These are phyloP conservation scores for Cladosporium sp. DNA, from an alignment of 2,329 filamentous ascomycete species.

Conservation along the genomic window DNA sequence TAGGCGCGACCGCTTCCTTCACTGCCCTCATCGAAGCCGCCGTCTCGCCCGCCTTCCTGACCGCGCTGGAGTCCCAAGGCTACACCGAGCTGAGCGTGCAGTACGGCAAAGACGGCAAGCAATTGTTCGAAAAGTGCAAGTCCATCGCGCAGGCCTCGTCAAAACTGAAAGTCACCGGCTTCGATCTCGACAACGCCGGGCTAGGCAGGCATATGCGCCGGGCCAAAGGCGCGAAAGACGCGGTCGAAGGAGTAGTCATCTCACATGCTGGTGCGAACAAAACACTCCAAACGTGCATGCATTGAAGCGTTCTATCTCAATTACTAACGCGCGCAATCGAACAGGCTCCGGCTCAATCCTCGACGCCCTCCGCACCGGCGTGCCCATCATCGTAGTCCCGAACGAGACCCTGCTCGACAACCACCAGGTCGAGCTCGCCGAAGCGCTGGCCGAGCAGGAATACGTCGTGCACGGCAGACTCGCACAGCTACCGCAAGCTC, in stretches of 20 bases:
- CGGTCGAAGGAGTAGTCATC: conserved; percentile 71
- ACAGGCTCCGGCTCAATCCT: conserved; percentile 87
- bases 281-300: background rate
- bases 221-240: conserved; percentile 44
- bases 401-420: conserved; percentile 82
- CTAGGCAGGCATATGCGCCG: conserved; percentile 60
- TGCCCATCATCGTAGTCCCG: conserved; percentile 84
- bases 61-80: conserved; percentile 55
- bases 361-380: conserved; percentile 70
- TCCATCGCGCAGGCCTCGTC: conserved; percentile 31
- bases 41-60: conserved; percentile 63
- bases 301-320: background rate
- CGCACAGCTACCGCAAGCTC: conserved; percentile 53
- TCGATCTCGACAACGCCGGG: conserved; percentile 64
- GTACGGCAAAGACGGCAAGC: conserved; percentile 68
- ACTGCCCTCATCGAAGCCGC: conserved; percentile 66
- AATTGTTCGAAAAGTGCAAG: conserved; percentile 49
- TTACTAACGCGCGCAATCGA: background rate
- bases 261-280: conserved; percentile 70
- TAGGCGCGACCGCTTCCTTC: conserved; percentile 90
- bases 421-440: conserved; percentile 85
- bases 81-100: conserved; percentile 78
- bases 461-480: conserved; percentile 74
- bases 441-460: conserved; percentile 69
- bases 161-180: conserved; percentile 57